These are phyloP conservation scores for Larix sibirica DNA, from an alignment of 83 land plant species.

Conservation along the genomic window DNA sequence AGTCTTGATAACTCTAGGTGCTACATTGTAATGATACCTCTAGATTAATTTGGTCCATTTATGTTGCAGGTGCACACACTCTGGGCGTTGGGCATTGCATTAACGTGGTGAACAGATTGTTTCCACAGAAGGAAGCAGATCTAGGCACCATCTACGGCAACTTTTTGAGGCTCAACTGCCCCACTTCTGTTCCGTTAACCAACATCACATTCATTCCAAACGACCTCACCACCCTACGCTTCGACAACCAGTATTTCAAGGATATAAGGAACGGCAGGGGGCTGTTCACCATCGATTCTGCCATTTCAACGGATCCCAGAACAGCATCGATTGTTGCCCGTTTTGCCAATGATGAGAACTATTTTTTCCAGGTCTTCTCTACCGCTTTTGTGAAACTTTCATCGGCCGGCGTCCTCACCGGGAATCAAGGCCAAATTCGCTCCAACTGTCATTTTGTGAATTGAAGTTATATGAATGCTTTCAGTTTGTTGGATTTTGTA, in stretches of 20 bases:
- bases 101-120: conserved; percentile 37
- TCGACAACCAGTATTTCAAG: conserved; percentile 59
- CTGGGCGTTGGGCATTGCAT: conserved; percentile 65
- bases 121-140: conserved; percentile 10
- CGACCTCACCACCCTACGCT: conserved; percentile 34
- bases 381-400: conserved; percentile 61
- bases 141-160: conserved; percentile 5
- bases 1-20: background rate
- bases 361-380: conserved; percentile 49
- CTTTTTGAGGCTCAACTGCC: conserved; percentile 27
- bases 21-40: background rate
- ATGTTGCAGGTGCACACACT: conserved; percentile 59
- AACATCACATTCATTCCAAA: conserved; percentile 36
- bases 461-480: conserved; percentile 11
- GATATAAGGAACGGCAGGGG: conserved; percentile 48
- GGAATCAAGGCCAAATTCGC: conserved; percentile 33
- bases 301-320: conserved; percentile 32
- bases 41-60: background rate
- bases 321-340: conserved; percentile 30
- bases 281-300: conserved; percentile 44
- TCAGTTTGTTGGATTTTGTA: background rate
- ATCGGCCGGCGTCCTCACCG: conserved; percentile 40
- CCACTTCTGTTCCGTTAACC: conserved; percentile 16
- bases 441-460: conserved; percentile 22
- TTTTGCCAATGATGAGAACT: conserved; percentile 37